Conservation (phyloP, 2,329 filamentous ascomycete genomes). For the Ascocoryne sarcoides region DNA sequence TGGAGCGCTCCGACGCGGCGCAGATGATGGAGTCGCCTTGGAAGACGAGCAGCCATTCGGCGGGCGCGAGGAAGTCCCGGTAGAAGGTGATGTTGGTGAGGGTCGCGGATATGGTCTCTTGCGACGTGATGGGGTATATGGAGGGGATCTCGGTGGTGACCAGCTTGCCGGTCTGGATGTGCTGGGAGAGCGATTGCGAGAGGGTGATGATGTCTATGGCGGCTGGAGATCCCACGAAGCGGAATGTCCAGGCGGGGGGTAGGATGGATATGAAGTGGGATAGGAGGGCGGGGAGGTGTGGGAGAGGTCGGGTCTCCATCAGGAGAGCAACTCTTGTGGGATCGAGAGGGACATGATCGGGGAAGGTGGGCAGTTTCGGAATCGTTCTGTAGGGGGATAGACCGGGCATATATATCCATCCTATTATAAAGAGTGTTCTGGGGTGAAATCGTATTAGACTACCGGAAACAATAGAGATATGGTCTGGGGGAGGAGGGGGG, state of each 20-base stretch:
- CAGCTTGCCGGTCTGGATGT: conserved; percentile 36
- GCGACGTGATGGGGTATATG: conserved; percentile 35
- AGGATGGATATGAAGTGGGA: conserved; percentile 47
- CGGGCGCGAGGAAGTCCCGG: conserved; percentile 39
- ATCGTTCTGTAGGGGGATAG: background rate
- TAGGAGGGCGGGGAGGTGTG: conserved; percentile 42
- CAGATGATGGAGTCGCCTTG: conserved; percentile 48
- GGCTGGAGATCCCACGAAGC: conserved; percentile 44
- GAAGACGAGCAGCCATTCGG: conserved; percentile 46
- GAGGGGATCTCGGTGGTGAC: conserved; percentile 39
- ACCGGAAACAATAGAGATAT: background rate
- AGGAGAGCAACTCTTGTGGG: conserved; percentile 45
- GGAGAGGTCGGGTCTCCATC: conserved; percentile 42
- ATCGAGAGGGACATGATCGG: conserved; percentile 28
- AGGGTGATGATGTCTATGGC: background rate
- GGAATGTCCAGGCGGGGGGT: conserved; percentile 47
- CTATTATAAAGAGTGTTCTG: background rate
- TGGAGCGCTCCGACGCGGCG: conserved; percentile 39
- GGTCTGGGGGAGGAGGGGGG: background rate
- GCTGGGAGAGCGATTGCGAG: conserved; percentile 28
- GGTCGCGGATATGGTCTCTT: conserved; percentile 39
- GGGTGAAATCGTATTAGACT: background rate
- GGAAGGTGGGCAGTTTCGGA: background rate
- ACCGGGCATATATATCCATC: background rate
- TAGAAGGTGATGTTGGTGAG: conserved; percentile 45